phyloP scores from a whole-genome alignment of 805 yeast genomes.

The Saturnispora gosingensis region DNA sequence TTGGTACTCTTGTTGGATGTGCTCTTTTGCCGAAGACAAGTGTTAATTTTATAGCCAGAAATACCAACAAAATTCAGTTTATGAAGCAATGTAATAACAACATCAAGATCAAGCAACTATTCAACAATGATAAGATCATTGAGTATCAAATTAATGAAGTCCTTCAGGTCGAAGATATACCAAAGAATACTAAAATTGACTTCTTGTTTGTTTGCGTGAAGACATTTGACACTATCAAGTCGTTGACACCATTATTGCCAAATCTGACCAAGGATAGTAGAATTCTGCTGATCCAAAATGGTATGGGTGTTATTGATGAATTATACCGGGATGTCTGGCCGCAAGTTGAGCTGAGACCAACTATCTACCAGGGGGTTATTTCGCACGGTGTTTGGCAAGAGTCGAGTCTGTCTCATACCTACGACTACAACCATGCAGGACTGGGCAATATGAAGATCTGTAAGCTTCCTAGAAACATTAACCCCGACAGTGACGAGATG shows the following conservation, averaged over 20 bases:
- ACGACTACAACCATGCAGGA: slow-evolving; percentile 59
- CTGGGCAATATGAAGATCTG: slow-evolving; percentile 54
- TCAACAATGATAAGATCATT: slow-evolving; percentile 13
- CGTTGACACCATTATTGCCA: slow-evolving; percentile 46
- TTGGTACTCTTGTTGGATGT: slow-evolving; percentile 26
- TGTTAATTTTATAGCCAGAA: slow-evolving; percentile 23
- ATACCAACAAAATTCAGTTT: slow-evolving; percentile 16
- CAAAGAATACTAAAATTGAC: slow-evolving; percentile 16
- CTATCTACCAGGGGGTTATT: slow-evolving; percentile 62
- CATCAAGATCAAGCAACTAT: slow-evolving; percentile 19
- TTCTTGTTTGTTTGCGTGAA: slow-evolving; percentile 66
- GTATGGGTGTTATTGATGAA: slow-evolving; percentile 60
- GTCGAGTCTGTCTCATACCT: slow-evolving; percentile 23
- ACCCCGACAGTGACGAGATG: background rate
- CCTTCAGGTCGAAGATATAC: slow-evolving; percentile 12
- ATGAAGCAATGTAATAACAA: slow-evolving; percentile 15
- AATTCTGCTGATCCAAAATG: slow-evolving; percentile 73
- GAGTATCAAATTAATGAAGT: slow-evolving; percentile 15
- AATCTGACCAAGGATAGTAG: slow-evolving; percentile 42
- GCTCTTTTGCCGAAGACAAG: slow-evolving; percentile 15
- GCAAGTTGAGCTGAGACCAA: slow-evolving; percentile 36
- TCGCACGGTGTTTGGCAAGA: slow-evolving; percentile 71
- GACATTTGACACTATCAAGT: slow-evolving; percentile 60
- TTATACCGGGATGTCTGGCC: slow-evolving; percentile 50
- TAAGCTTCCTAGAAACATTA: slow-evolving; percentile 36